Percentiles rank a stretch among this genome's conserved stretches.
Evolutionary conservation across 148 eudicot species (phyloP).

Genomic region (Persicaria tinctoria): DNA sequence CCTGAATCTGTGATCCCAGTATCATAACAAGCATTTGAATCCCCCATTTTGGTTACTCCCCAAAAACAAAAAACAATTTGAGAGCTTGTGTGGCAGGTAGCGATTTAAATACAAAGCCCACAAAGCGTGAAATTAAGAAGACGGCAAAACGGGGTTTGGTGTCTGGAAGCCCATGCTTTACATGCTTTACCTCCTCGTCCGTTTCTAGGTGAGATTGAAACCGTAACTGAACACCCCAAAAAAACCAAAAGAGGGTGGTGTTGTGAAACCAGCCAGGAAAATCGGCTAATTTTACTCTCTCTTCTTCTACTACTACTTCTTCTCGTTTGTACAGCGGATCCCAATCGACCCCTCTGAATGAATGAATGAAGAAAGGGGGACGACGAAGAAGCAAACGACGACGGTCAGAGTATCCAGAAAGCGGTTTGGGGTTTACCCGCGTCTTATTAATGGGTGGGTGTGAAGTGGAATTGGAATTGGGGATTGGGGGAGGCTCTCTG

Average conservation of each 20-base stretch:
- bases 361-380: neutral
- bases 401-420: neutral
- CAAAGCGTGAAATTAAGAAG: neutral
- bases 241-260: neutral
- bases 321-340: neutral
- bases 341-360: neutral
- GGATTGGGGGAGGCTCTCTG: neutral
- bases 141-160: neutral
- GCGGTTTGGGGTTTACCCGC: slow-evolving; percentile 5
- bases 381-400: neutral
- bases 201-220: neutral
- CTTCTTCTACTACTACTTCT: neutral
- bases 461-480: neutral
- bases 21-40: neutral
- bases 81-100: neutral
- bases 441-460: slow-evolving; percentile 4
- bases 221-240: neutral
- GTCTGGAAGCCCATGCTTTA: neutral
- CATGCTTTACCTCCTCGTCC: neutral
- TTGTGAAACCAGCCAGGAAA: too few relatives aligned
- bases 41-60: neutral
- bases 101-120: neutral
- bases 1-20: slow-evolving; percentile 8
- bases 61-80: neutral
- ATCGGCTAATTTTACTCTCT: too few relatives aligned